Evolutionary conservation across 202 grass and related monocot genomes (phyloP).

Genomic region (Eragrostis tef): DNA sequence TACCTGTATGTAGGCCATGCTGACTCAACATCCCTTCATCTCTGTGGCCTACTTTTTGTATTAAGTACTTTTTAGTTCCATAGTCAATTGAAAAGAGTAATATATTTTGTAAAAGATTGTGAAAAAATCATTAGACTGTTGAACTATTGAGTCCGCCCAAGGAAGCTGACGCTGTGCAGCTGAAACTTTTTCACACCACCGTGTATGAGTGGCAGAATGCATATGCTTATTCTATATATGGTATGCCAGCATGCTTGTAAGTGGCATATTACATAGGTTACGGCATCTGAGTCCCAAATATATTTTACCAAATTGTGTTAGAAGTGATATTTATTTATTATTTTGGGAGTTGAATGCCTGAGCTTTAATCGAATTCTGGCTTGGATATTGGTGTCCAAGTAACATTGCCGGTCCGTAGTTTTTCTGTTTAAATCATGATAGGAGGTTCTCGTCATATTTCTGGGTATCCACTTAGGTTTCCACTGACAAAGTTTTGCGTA

Average conservation of each 20-base stretch:
- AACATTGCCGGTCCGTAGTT: background rate
- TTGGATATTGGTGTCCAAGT: background rate
- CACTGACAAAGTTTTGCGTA: background rate
- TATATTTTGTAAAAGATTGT: constrained; percentile 6
- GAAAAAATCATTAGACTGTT: constrained; percentile 1
- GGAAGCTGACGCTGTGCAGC: background rate
- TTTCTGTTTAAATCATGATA: constrained; percentile 15
- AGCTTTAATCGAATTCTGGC: too few relatives aligned
- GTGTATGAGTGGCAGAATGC: background rate
- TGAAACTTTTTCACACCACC: background rate
- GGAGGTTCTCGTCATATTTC: constrained; percentile 1
- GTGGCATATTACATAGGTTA: background rate
- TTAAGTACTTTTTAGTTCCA: background rate
- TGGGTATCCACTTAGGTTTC: constrained; percentile 25
- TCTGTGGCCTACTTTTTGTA: background rate
- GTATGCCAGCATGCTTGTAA: background rate
- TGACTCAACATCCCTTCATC: background rate
- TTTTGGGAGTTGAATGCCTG: background rate
- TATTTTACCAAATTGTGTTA: background rate
- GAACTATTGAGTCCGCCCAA: background rate
- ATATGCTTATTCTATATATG: background rate
- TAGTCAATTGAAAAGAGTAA: background rate
- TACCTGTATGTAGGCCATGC: background rate
- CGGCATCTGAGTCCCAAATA: background rate
- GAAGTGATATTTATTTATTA: background rate